Evolutionary conservation across 2,329 filamentous ascomycete species (phyloP).

Genomic region (Neodidymelliopsis sp.): DNA sequence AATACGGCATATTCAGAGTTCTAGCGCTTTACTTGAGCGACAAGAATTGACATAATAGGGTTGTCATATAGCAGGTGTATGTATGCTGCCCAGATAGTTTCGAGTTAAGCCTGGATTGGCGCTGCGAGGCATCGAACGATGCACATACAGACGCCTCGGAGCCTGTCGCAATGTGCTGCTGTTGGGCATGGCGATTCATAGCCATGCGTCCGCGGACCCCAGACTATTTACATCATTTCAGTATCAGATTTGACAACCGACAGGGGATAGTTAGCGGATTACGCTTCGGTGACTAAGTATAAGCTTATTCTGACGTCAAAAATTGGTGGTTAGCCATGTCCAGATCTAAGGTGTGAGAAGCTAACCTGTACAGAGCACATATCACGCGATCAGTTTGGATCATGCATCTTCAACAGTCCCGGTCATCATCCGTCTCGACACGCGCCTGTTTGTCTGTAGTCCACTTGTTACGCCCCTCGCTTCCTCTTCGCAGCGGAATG

Average conservation of each 20-base stretch:
- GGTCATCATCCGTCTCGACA: slow-evolving; percentile 28
- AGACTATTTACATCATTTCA: background rate
- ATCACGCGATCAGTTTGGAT: background rate
- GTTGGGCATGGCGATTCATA: background rate
- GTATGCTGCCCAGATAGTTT: background rate
- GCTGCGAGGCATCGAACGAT: background rate
- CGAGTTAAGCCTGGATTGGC: background rate
- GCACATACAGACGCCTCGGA: background rate
- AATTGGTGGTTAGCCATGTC: background rate
- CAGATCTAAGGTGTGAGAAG: background rate
- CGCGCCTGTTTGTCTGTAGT: slow-evolving; percentile 20
- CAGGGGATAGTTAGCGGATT: slow-evolving; percentile 5
- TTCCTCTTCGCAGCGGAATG: background rate
- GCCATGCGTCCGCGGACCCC: background rate
- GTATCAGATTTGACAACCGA: background rate
- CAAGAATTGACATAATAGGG: too few species aligned
- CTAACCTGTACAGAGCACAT: background rate
- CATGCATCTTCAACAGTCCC: slow-evolving; percentile 11
- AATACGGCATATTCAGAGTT: too few species aligned
- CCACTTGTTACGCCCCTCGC: slow-evolving; percentile 1
- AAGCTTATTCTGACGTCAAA: slow-evolving; percentile 7
- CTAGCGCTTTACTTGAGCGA: background rate
- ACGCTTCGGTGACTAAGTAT: slow-evolving; percentile 6
- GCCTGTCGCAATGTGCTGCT: background rate
- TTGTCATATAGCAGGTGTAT: too few species aligned